A percentile compares a stretch with the other conserved stretches of the same genome.
phyloP scores from a whole-genome alignment of 129 eudicot genomes.

The Centrapalus pauciflorus region DNA sequence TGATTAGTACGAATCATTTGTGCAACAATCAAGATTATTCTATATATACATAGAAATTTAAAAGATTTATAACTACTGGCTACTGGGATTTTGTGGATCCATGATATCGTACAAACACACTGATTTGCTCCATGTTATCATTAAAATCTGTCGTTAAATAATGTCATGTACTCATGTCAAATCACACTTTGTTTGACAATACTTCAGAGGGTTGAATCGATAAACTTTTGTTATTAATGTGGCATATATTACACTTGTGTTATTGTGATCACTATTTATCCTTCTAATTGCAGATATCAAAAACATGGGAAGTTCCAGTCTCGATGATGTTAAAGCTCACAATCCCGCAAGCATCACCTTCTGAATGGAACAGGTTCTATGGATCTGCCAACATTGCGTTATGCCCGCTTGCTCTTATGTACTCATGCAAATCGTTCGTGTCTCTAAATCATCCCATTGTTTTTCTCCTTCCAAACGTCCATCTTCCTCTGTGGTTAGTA shows the following conservation, averaged over 20 bases:
- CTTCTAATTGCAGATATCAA: constrained; percentile 57
- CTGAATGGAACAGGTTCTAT: constrained; percentile 82
- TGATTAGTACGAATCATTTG: background rate
- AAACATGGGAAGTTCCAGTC: constrained; percentile 77
- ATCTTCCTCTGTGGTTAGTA: constrained; percentile 83
- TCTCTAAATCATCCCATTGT: constrained; percentile 60
- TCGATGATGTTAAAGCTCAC: constrained; percentile 73
- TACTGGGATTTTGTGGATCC: background rate
- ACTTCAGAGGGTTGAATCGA: too few species aligned
- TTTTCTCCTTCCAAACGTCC: constrained; percentile 64
- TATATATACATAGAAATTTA: background rate
- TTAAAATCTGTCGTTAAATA: too few species aligned
- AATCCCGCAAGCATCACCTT: constrained; percentile 74
- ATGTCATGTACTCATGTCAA: too few species aligned
- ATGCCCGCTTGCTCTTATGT: constrained; percentile 81
- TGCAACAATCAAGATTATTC: background rate
- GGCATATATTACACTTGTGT: too few species aligned
- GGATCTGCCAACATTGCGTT: constrained; percentile 82
- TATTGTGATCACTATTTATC: background rate
- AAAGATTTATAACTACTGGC: too few species aligned
- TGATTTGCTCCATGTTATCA: background rate
- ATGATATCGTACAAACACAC: background rate
- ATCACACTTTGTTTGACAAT: too few species aligned
- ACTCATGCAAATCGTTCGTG: constrained; percentile 81
- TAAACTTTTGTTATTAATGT: too few species aligned